Conservation (phyloP, 768 basidiomycete genomes). For the Calocera viscosa region DNA sequence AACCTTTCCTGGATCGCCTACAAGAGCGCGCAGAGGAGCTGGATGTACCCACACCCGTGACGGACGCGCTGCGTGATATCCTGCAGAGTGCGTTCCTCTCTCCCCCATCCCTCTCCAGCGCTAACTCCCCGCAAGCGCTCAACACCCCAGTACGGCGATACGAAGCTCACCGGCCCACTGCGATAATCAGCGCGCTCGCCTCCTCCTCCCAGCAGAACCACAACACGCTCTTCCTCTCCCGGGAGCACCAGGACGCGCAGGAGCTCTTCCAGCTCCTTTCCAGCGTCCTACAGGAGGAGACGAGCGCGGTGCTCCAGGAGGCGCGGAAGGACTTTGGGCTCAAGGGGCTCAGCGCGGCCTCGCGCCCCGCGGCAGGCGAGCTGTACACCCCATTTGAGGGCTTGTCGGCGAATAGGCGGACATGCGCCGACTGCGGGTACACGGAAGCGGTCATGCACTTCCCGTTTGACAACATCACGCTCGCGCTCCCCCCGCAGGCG, state of each 20-base stretch:
- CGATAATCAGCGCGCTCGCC: conserved; percentile 58
- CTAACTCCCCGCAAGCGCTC: conserved; percentile 34
- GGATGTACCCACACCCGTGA: conserved; percentile 75
- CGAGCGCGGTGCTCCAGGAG: conserved; percentile 59
- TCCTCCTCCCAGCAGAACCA: conserved; percentile 30
- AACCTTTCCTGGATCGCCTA: conserved; percentile 64
- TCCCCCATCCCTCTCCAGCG: conserved; percentile 9
- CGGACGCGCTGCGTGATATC: conserved; percentile 64
- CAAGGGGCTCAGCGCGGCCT: conserved; percentile 36
- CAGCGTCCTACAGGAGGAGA: conserved; percentile 78
- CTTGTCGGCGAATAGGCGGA: conserved; percentile 76
- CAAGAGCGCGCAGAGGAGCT: conserved; percentile 62
- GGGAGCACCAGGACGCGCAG: conserved; percentile 96
- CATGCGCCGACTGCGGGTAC: conserved; percentile 81
- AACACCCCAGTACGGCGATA: conserved; percentile 50
- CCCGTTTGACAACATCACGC: conserved; percentile 71
- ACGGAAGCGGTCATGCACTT: conserved; percentile 92
- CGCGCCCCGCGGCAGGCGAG: not conserved
- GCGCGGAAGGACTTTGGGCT: conserved; percentile 58
- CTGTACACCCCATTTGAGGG: conserved; percentile 49
- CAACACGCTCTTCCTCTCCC: conserved; percentile 64
- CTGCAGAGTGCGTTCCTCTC: conserved; percentile 42
- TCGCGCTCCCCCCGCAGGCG: conserved; percentile 58
- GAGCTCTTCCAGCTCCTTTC: conserved; percentile 92
- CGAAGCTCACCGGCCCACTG: conserved; percentile 54